Base-by-base conservation (phyloP, 257 asterid genomes). In the Rehmannia glutinosa region DNA sequence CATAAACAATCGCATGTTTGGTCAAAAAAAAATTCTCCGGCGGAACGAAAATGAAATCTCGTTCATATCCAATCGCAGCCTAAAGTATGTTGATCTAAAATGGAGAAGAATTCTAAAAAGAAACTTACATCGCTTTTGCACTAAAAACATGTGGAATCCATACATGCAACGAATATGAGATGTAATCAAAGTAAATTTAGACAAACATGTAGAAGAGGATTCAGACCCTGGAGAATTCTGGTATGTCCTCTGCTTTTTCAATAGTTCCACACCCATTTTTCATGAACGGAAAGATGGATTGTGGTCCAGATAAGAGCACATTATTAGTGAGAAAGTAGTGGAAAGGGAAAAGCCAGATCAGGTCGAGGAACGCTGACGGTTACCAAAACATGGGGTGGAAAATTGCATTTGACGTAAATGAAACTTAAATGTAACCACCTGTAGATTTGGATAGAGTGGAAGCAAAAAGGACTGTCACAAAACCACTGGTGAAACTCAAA, bases 401-500 rank as follows among this genome's bases (percentile, higher is more conserved):
- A 57, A 5, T 15, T 59, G 25, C 25, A 52, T 30, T 17, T 25
- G 49, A n/a, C 41, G 35, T 54, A 43, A 27, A 53, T 56, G 60
- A 62, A 39, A n/a, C 56, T 51, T 55, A 19, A 6, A 19, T 62
- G 56, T 53, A 49, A 50, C 64, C 54, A 63, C 66, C 55, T 43
- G 17, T 42, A 36, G 38, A 10, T 55, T 35, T 54, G 28, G 16
- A 16, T 49, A 11, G 59, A 32, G 66, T 32, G 52, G 53, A 72
- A 46, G 67, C 66, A 64, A 32, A 56, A 49, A 19, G 7, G 32
- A n/a, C 2, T 23, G 52, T 62, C 8, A 35, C 16, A 4, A 12
- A 23, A 33, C 21, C 35, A 38, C n/a, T 41, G 49, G 15, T 25
- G 15, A 49, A 33, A 64, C 56, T 63, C 46, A 23, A 17, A 45